These are phyloP conservation scores for Baorangia bicolor DNA, from an alignment of 768 basidiomycete species.

Conservation along the genomic window DNA sequence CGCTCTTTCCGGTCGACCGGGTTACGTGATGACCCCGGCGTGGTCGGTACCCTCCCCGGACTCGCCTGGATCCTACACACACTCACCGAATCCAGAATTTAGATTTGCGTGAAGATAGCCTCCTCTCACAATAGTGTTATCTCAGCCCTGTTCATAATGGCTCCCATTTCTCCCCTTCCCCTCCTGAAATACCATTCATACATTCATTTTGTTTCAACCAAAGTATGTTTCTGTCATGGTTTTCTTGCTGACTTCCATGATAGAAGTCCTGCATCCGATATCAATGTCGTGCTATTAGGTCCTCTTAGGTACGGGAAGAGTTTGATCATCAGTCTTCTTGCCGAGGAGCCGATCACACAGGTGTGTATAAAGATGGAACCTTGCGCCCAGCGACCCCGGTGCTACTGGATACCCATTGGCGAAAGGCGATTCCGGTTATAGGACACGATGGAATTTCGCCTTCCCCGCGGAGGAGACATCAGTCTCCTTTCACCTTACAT, in stretches of 20 bases:
- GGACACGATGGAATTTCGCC: conserved; percentile 28
- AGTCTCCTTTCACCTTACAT: conserved; percentile 14
- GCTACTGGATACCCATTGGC: neutral
- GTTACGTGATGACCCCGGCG: no score
- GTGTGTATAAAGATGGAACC: conserved; percentile 24
- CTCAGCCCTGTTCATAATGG: no score
- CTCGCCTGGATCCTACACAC: no score
- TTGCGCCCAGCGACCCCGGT: conserved; percentile 28
- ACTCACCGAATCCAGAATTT: no score
- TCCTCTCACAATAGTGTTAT: no score
- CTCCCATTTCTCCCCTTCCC: no score
- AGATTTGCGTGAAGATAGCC: no score
- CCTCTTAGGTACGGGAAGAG: conserved; percentile 19
- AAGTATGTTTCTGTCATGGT: neutral
- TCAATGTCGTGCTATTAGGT: conserved; percentile 19
- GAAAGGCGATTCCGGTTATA: conserved; percentile 15
- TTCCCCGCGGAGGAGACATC: neutral
- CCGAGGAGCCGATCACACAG: conserved; percentile 17
- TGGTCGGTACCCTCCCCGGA: no score
- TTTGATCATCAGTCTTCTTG: conserved; percentile 20
- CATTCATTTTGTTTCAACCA: neutral
- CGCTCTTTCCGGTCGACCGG: no score
- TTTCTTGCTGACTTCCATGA: neutral
- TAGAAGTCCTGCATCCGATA: neutral
- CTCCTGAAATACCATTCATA: no score